Percentiles rank a stretch among this genome's conserved stretches.
Conservation (phyloP, 1,139 yeast genomes). For the Saccharomycopsis crataegensis region DNA sequence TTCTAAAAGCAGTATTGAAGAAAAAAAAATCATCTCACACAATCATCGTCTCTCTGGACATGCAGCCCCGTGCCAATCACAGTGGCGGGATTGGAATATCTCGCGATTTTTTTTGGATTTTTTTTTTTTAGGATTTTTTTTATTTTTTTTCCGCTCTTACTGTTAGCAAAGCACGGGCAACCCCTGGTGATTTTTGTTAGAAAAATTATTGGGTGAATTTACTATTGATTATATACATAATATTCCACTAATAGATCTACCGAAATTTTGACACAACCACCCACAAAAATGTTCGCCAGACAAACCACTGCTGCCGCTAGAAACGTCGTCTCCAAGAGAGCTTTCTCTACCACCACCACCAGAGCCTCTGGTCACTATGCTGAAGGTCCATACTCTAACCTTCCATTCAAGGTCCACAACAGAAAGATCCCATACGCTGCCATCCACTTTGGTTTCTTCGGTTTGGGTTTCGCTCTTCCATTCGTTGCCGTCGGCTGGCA, state of each 20-base stretch:
- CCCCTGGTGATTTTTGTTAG: too few relatives aligned
- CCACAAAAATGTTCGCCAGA: constrained; percentile 30
- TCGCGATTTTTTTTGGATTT: not conserved
- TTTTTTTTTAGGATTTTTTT: not conserved
- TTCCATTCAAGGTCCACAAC: constrained; percentile 90
- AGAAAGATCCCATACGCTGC: constrained; percentile 84
- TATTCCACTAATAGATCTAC: too few relatives aligned
- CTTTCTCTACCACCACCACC: constrained; percentile 29
- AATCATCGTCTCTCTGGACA: too few relatives aligned
- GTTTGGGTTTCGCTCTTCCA: constrained; percentile 57
- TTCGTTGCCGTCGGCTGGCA: constrained; percentile 62
- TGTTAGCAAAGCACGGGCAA: not conserved
- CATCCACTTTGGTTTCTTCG: constrained; percentile 73
- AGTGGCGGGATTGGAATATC: not conserved
- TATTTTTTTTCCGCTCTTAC: not conserved
- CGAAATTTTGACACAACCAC: too few relatives aligned
- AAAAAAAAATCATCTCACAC: too few relatives aligned
- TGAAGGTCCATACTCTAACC: constrained; percentile 83
- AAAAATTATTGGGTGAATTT: too few relatives aligned
- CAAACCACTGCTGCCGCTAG: constrained; percentile 20
- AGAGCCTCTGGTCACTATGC: constrained; percentile 45
- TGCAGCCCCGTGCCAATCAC: too few relatives aligned
- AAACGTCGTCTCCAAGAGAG: constrained; percentile 25
- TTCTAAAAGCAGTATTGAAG: too few relatives aligned
- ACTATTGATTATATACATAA: too few relatives aligned